Evolutionary conservation across 352 stramenopile genomes (phyloP), one percentile per base, ranked within the genome.

Genomic region (Stephanocyclus meneghinianus): DNA sequence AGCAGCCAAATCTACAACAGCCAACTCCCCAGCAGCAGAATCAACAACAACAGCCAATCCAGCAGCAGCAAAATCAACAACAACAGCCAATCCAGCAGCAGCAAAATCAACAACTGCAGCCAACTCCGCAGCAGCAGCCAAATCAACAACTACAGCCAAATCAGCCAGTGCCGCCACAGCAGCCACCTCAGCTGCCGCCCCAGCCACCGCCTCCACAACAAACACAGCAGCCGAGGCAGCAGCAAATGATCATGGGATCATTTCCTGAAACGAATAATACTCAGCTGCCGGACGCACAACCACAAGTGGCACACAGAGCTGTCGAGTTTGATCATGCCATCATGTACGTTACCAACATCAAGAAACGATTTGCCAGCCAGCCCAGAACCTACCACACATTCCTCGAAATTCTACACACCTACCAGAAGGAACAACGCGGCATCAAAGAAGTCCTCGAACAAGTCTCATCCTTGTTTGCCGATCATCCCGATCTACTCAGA

Each of bases 271-370:
- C 65, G 44, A 45, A 29, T 37, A 35, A 67, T 18, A 53, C 32
- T 18, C 80, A 73, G 59, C 60, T 48, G 64, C 72, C 50, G n/a
- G 42, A 55, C 18, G 16, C 16, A 37, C 16, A 29, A 32, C 53
- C 18, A 11, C 32, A 53, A 53, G 26, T 40, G 6, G 59, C 13
- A 13, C 35, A 67, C 7, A 67, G 65, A 44, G 78, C 81, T 6
- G 95, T 98, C 4, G 97, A 99, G 85, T 99, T 99, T 83, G 97
- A 99, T 82, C 97, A 99, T 87, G 97, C 97, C 37, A 99, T 99
- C 81, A 96, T 97, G 66, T 99, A 99, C 79, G 97, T 99, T 4
- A 97, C 95, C 15, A 98, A 95, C 21, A 99, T 99, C 88, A 99
- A 99, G 86, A 96, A 98, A 80, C 94, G 97, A 40, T 99, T 99